Base-by-base conservation (phyloP, 1,284 basidiomycete species). In the Mycosarcoma maydis region DNA sequence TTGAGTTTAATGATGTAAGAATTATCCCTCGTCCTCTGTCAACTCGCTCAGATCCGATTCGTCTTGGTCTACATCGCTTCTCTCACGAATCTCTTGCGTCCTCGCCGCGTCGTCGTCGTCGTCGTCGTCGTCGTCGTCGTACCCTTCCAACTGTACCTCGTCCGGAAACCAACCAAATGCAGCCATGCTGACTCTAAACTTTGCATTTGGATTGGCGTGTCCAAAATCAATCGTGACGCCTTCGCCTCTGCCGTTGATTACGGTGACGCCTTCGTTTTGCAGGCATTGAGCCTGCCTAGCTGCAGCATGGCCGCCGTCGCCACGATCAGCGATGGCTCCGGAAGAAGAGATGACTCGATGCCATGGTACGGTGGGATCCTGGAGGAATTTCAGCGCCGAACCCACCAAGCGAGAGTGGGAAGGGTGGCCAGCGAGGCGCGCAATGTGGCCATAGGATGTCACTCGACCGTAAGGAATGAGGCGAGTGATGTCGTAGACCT, bases 371-470 rank as follows among this genome's bases (percentile, higher is more conserved):
- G 48, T 36, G 29, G 59, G 51, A 22, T 67, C 68, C 39, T 72
- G 67, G 16, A 80, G 48, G 52, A 74, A 72, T 41, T 78, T 78
- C 9, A 80, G 61, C 1, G 79, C 79, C 3, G 69, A 46, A 0
- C 79, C 79, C 10, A 80, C 79, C 37, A 80, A 64, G 10, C 79
- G 66, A 2, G 76, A 73, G 46, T 80, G 68, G 4, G 58, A 23
- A 4, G 78, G 76, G 34, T 74, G 69, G 14, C 78, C 78, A 6
- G 70, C 51, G 9, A 80, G 67, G 33, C 69, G 58, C 0, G 78
- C 79, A 30, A 80, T 78, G 49, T 78, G 76, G 19, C 76, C 78
- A 54, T 80, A 80, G 14, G 73, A 73, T n/a, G 78, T 79, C 3
- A 80, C 78, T 17, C 51, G 62, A 4, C 77, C 77, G 20, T 36